Base-by-base conservation (phyloP, 2,329 filamentous ascomycete genomes). In the Purpureocillium lavendulum region DNA sequence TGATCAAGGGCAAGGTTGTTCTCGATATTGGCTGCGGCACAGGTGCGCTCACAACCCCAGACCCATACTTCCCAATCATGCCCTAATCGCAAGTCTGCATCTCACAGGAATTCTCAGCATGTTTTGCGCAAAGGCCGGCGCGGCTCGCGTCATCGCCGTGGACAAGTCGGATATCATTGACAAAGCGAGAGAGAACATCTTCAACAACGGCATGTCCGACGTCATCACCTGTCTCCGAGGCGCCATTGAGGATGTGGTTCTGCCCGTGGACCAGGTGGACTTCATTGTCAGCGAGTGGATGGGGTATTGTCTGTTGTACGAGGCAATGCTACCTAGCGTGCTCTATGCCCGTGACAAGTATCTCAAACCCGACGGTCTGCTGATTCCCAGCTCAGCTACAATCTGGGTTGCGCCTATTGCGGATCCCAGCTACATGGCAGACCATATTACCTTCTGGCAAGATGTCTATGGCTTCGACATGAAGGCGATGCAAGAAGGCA, bases 211-310 rank as follows among this genome's bases (percentile, higher is more conserved):
- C 1, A 76, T 94, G 30, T 73, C 77, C 18, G 70, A 81, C 51
- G 71, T 73, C 17, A 87, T 97, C 54, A 87, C 82, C 33, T 87
- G 85, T 52, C 69, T 95, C 36, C 78, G 82, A 47, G 89, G 90
- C 30, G 86, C 87, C 54, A 85, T 96, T 44, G 90, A 97, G 60
- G 88, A 96, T 49, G 84, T 94, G 40, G 71, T 65, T 41, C 72
- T 88, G 16, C 88, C 85, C 1, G 82, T 90, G 7, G 70, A 79
- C 39, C 70, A 89, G 54, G 89, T 96, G 34, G 90, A 97, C 63
- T 83, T 97, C 54, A 95, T 97, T 56, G 82, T 97, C 44, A 94
- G 86, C 43, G 89, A 97, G 61, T 97, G 89, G 89, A 97, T 97
- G 89, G 89, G 89, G 24, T 97, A 97, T 59, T 86, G 82, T 47